Conservation (phyloP, 148 eudicot species). For the Persicaria maculosa region DNA sequence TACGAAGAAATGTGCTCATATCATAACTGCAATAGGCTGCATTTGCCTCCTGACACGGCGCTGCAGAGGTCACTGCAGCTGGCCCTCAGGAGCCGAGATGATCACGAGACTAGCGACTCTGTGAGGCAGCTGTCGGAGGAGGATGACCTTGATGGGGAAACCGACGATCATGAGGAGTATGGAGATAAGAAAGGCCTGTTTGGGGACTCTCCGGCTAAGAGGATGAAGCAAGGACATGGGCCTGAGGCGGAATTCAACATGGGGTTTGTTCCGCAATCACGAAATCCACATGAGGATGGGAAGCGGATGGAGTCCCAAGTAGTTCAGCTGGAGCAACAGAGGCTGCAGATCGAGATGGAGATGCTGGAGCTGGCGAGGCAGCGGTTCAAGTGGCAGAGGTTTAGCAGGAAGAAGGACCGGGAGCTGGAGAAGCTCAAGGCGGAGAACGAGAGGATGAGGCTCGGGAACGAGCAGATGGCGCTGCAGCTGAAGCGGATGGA, state of each 20-base stretch:
- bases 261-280: too few species aligned
- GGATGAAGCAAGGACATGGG: background rate
- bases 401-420: conserved; percentile 2
- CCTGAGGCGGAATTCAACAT: too few species aligned
- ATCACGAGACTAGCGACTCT: background rate
- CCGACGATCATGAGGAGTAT: background rate
- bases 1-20: conserved; percentile 10
- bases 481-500: background rate
- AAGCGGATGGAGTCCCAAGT: background rate
- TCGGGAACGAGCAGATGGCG: conserved; percentile 3
- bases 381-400: background rate
- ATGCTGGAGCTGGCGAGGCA: background rate
- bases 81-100: background rate
- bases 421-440: background rate
- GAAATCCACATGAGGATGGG: too few species aligned
- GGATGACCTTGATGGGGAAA: background rate
- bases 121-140: background rate
- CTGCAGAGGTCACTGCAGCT: background rate
- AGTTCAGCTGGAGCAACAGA: background rate
- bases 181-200: background rate
- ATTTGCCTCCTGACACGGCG: background rate
- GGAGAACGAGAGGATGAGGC: conserved; percentile 2
- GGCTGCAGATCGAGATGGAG: background rate
- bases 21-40: background rate
- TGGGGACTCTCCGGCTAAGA: too few species aligned